Percentiles rank a stretch among this genome's conserved stretches.
Conservation (phyloP, 768 basidiomycete species). For the Pisolithus tinctorius region DNA sequence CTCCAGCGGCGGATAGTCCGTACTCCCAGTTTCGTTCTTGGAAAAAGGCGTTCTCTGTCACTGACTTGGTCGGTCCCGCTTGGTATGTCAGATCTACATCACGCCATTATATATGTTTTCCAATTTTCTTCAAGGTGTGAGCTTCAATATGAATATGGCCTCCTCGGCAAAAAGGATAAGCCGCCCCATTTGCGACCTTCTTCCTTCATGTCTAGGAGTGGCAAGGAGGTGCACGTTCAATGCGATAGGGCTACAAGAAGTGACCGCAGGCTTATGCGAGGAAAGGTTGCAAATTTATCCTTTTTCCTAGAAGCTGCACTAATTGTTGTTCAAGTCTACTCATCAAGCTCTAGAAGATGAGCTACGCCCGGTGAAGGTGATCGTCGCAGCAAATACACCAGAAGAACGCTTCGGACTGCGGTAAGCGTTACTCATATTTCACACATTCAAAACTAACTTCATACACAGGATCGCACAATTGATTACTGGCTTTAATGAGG, state of each 20-base stretch:
- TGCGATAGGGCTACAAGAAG: constrained; percentile 46
- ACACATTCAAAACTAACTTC: constrained; percentile 1
- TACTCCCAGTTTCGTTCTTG: constrained; percentile 38
- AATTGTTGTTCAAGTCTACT: constrained; percentile 41
- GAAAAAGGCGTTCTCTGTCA: constrained; percentile 45
- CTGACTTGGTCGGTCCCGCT: constrained; percentile 53
- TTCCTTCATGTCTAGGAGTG: constrained; percentile 48
- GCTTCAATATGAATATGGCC: constrained; percentile 70
- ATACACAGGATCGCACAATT: constrained; percentile 61
- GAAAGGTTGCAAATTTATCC: constrained; percentile 35
- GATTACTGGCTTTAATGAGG: constrained; percentile 52
- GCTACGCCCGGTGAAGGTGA: constrained; percentile 49
- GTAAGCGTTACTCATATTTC: constrained; percentile 31
- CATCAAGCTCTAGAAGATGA: constrained; percentile 77
- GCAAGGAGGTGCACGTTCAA: constrained; percentile 54
- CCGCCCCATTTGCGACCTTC: constrained; percentile 46
- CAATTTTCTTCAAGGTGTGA: constrained; percentile 53
- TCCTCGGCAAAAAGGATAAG: constrained; percentile 49
- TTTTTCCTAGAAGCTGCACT: background rate
- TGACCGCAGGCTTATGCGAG: constrained; percentile 46
- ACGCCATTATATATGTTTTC: background rate
- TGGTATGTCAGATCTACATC: constrained; percentile 40
- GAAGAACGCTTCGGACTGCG: constrained; percentile 80
- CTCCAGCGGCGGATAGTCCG: constrained; percentile 25
- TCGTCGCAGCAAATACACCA: constrained; percentile 41